Conservation (phyloP, 1,284 basidiomycete genomes). For the Apiotrichum veenhuisii region DNA sequence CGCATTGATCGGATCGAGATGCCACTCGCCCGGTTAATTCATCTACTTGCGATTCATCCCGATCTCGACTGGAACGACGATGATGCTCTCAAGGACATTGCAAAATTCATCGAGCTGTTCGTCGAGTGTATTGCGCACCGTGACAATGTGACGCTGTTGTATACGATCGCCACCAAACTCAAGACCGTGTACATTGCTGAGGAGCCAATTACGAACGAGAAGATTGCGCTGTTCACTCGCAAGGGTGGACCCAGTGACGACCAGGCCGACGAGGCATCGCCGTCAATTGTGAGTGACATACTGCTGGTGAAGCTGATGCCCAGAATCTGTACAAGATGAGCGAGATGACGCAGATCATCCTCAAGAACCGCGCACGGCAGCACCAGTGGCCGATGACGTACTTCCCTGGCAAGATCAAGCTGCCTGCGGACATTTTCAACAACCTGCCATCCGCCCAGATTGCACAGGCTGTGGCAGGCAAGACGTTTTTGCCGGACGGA, state of each 20-base stretch:
- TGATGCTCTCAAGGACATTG: conserved; percentile 65
- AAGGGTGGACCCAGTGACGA: neutral
- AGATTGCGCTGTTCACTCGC: neutral
- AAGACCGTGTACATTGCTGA: conserved; percentile 70
- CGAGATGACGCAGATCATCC: conserved; percentile 83
- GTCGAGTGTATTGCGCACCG: conserved; percentile 67
- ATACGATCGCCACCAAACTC: conserved; percentile 72
- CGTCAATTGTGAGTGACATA: conserved; percentile 13
- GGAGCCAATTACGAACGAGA: conserved; percentile 6
- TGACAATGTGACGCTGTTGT: conserved; percentile 79
- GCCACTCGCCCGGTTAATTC: conserved; percentile 77
- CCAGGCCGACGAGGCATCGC: conserved; percentile 1
- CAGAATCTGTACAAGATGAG: conserved; percentile 85
- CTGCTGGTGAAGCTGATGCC: conserved; percentile 2
- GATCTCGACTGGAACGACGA: conserved; percentile 39
- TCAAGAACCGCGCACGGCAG: conserved; percentile 64
- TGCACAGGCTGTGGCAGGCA: conserved; percentile 25
- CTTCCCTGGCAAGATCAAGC: conserved; percentile 72
- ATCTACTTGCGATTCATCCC: conserved; percentile 88
- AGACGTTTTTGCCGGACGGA: conserved; percentile 1
- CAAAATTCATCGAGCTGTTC: conserved; percentile 87
- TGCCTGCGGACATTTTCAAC: conserved; percentile 77
- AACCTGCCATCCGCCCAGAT: conserved; percentile 29
- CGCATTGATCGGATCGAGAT: conserved; percentile 70
- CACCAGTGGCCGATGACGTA: conserved; percentile 73